phyloP scores from a whole-genome alignment of 164 flowering plant genomes.

The Liquidambar formosana region DNA sequence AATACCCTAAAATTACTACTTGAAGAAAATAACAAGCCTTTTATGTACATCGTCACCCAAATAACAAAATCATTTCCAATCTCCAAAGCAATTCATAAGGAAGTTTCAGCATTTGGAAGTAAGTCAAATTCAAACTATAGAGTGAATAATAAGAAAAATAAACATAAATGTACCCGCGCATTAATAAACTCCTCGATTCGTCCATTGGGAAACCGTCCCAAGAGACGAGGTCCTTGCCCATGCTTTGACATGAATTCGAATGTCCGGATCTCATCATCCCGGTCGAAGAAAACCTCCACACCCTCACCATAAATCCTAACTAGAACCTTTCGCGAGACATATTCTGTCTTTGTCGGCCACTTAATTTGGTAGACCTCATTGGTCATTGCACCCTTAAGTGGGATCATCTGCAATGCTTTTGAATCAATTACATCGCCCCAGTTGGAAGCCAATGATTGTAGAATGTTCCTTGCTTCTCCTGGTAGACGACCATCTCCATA shows the following conservation, averaged over 20 bases:
- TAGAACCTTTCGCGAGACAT: constrained; percentile 51
- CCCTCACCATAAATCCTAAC: constrained; percentile 84
- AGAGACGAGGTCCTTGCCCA: constrained; percentile 77
- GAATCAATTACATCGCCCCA: constrained; percentile 65
- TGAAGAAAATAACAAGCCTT: background rate
- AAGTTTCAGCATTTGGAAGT: background rate
- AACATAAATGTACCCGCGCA: constrained; percentile 54
- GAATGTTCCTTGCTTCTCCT: constrained; percentile 46
- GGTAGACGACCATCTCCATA: constrained; percentile 39
- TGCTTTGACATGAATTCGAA: constrained; percentile 79
- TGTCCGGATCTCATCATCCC: constrained; percentile 65
- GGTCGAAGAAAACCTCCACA: constrained; percentile 73
- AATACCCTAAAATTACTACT: no score
- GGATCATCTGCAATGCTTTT: constrained; percentile 55
- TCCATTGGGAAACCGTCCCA: constrained; percentile 67
- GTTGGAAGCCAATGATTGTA: constrained; percentile 53
- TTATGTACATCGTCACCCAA: background rate
- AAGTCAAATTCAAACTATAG: background rate
- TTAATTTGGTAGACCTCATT: constrained; percentile 77
- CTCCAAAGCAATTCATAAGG: background rate
- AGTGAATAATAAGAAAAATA: background rate
- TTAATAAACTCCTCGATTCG: constrained; percentile 84
- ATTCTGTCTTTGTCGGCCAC: constrained; percentile 54
- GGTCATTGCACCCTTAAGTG: constrained; percentile 87
- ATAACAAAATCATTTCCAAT: background rate